Evolutionary conservation across 2,329 filamentous ascomycete genomes (phyloP), one percentile per base, ranked within the genome.

Genomic region (Didymella exigua): DNA sequence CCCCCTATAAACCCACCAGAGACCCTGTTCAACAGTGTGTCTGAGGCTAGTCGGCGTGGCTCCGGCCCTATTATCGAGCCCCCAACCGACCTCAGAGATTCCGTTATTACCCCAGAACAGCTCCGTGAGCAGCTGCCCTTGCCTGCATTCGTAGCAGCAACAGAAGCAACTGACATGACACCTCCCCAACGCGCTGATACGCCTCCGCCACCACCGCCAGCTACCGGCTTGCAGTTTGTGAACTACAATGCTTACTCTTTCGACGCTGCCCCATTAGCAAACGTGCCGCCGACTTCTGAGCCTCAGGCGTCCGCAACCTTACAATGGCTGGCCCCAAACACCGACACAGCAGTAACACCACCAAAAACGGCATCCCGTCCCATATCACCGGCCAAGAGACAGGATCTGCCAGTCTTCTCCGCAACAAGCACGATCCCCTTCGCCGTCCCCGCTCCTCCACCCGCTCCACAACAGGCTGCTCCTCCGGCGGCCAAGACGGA

Each of bases 371-470:
- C 24, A 19, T 37, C 58, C 14, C 61, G 46, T n/a, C 62, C 62
- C 36, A 55, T 67, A 60, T 69, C 72, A 34, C 66, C 71, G 2
- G 55, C 70, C 11, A 66, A 68, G 37, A 77, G 73, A 54, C 69
- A 76, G 16, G 77, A 77, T 19, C 68, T 84, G 24, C 81, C 82
- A 2, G 71, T 81, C 0, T 82, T 84, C 54, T 79, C 78, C 16
- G 75, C 81, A 1, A 69, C 65, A 29, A 64, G 73, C 8, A 48
- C 55, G 6, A 75, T 76, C 47, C 73, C 73, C 3, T 76, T 75
- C 51, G 72, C 71, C 7, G 9, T 40, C 3, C 26, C 45, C 44
- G 36, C 36, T 34, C 38, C 43, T 40, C 21, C 42, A n/a, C 29
- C 46, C 8, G 42, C 36, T 14, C 18, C 36, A 3, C 45, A 43